phyloP scores from a whole-genome alignment of 2,329 filamentous ascomycete species.

The Tolypocladium tundrense region DNA sequence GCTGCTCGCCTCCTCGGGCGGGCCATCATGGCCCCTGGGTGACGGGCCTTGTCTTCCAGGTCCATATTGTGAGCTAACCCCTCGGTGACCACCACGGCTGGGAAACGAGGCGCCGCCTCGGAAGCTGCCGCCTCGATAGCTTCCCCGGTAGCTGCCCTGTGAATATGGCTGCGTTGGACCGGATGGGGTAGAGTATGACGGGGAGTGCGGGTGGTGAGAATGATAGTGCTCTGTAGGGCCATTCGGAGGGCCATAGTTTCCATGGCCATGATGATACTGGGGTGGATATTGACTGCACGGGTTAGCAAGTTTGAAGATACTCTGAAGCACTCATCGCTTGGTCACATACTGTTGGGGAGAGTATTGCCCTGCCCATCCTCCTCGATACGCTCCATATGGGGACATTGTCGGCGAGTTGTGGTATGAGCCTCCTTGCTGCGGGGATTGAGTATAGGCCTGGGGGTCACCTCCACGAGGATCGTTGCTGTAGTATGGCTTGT shows the following conservation, averaged over 20 bases:
- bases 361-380: slow-evolving; percentile 27
- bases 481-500: slow-evolving; percentile 24
- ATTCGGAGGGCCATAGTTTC: slow-evolving; percentile 39
- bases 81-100: slow-evolving; percentile 42
- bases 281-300: slow-evolving; percentile 48
- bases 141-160: slow-evolving; percentile 32
- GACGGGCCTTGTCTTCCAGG: slow-evolving; percentile 22
- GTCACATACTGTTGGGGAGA: slow-evolving; percentile 30
- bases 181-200: slow-evolving; percentile 45
- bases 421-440: slow-evolving; percentile 31
- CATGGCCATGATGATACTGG: slow-evolving; percentile 42
- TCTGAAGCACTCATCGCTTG: not conserved
- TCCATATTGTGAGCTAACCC: slow-evolving; percentile 61
- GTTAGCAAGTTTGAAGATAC: slow-evolving; percentile 3
- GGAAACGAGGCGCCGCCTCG: slow-evolving; percentile 46
- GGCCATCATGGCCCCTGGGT: slow-evolving; percentile 7
- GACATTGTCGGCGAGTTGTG: slow-evolving; percentile 35
- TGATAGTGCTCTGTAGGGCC: slow-evolving; percentile 47
- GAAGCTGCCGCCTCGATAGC: slow-evolving; percentile 44
- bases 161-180: slow-evolving; percentile 46
- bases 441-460: slow-evolving; percentile 28
- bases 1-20: slow-evolving; percentile 7
- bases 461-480: slow-evolving; percentile 21
- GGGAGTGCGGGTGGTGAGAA: slow-evolving; percentile 33
- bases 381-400: slow-evolving; percentile 27